phyloP scores from a whole-genome alignment of 805 yeast genomes.

The Lipomyces yamanashiensis region DNA sequence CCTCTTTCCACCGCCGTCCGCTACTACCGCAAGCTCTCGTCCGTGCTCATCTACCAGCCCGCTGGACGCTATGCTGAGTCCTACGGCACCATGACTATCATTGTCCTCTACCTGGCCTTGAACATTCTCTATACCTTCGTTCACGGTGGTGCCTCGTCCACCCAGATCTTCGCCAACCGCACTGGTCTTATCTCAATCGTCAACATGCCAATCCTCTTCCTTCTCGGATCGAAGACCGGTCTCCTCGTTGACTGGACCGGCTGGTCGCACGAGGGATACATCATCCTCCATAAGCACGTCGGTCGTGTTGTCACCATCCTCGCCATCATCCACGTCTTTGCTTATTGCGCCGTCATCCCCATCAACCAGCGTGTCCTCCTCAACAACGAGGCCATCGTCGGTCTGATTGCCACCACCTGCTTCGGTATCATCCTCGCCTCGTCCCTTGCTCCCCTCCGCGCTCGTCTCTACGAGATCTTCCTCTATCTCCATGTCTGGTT shows the following conservation, averaged over 20 bases:
- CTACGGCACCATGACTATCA: conserved; percentile 34
- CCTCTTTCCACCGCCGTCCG: conserved; percentile 18
- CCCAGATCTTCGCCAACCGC: conserved; percentile 37
- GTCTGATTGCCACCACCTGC: conserved; percentile 37
- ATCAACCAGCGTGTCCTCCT: conserved; percentile 30
- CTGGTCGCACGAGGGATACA: conserved; percentile 38
- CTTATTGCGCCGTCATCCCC: conserved; percentile 37
- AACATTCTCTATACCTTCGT: conserved; percentile 32
- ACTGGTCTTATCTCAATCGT: conserved; percentile 36
- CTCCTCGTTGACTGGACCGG: conserved; percentile 36
- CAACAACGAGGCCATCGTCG: conserved; percentile 36
- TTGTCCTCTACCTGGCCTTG: conserved; percentile 31
- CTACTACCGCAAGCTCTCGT: conserved; percentile 23
- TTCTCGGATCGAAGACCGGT: conserved; percentile 38
- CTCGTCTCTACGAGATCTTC: conserved; percentile 32
- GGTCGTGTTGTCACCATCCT: conserved; percentile 36
- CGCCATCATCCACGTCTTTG: conserved; percentile 36
- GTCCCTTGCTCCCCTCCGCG: conserved; percentile 35
- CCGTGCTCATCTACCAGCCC: conserved; percentile 35
- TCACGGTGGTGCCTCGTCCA: conserved; percentile 37
- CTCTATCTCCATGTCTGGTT: conserved; percentile 36
- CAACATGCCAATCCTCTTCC: conserved; percentile 37
- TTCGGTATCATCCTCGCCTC: conserved; percentile 35
- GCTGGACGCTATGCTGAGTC: conserved; percentile 36
- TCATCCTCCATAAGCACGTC: conserved; percentile 36